Conservation (phyloP, 208 protist species). For the Leptomonas seymouri region DNA sequence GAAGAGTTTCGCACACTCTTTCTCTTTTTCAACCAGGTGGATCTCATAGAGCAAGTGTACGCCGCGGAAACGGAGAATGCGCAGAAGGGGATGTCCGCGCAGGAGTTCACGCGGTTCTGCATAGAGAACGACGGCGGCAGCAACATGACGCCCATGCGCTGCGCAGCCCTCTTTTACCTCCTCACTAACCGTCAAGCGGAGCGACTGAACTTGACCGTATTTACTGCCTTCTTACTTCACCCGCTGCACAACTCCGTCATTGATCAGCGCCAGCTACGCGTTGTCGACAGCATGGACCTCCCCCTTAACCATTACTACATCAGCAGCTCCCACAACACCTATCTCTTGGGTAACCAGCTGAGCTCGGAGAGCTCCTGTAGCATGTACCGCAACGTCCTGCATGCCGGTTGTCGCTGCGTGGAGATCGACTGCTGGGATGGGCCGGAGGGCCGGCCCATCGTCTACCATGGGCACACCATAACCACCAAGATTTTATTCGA, state of each 20-base stretch:
- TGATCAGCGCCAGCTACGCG: slow-evolving; percentile 12
- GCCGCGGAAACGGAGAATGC: not conserved
- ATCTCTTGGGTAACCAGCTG: slow-evolving; percentile 95
- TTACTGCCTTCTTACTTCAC: slow-evolving; percentile 37
- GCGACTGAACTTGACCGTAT: slow-evolving; percentile 39
- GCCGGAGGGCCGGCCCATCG: slow-evolving; percentile 59
- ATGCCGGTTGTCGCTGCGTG: slow-evolving; percentile 80
- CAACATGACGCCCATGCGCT: slow-evolving; percentile 26
- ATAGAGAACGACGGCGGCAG: slow-evolving; percentile 16
- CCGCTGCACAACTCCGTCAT: slow-evolving; percentile 26
- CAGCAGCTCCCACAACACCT: slow-evolving; percentile 96
- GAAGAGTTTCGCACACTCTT: slow-evolving; percentile 56
- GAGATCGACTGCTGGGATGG: slow-evolving; percentile 91
- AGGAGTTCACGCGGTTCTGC: slow-evolving; percentile 35
- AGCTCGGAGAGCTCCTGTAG: slow-evolving; percentile 43
- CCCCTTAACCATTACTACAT: slow-evolving; percentile 91
- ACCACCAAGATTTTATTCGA: slow-evolving; percentile 77
- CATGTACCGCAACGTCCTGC: slow-evolving; percentile 67
- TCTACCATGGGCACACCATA: slow-evolving; percentile 85
- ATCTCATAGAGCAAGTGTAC: slow-evolving; percentile 17
- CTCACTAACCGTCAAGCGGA: slow-evolving; percentile 32
- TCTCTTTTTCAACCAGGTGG: slow-evolving; percentile 34
- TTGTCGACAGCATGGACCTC: slow-evolving; percentile 75
- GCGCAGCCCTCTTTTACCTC: slow-evolving; percentile 36
- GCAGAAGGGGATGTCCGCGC: slow-evolving; percentile 20